phyloP scores from a whole-genome alignment of 2,329 filamentous ascomycete genomes.

The Penicillium sp. region DNA sequence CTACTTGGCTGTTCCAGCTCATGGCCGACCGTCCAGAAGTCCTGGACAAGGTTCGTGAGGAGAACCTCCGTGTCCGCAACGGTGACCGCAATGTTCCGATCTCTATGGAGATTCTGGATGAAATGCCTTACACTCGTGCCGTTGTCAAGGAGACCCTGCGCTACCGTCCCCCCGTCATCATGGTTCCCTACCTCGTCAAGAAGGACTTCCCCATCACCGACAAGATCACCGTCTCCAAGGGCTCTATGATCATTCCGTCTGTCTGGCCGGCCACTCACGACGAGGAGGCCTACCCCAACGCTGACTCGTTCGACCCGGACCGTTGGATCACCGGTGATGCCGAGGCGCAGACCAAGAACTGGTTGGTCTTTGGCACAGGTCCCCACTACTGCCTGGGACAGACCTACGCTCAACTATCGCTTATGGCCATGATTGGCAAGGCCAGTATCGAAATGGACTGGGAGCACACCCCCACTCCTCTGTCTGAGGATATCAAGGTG shows the following conservation, averaged over 20 bases:
- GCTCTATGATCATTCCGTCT: slow-evolving; percentile 91
- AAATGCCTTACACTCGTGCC: slow-evolving; percentile 84
- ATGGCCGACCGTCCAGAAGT: slow-evolving; percentile 92
- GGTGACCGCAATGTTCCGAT: slow-evolving; percentile 71
- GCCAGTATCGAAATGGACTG: slow-evolving; percentile 84
- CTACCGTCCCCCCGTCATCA: slow-evolving; percentile 93
- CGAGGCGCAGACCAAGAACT: slow-evolving; percentile 92
- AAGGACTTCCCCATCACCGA: slow-evolving; percentile 90
- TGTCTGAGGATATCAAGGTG: slow-evolving; percentile 93
- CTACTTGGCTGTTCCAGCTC: slow-evolving; percentile 93
- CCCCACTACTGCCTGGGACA: slow-evolving; percentile 97
- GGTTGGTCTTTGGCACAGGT: slow-evolving; percentile 90
- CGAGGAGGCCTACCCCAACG: slow-evolving; percentile 85
- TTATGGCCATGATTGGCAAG: slow-evolving; percentile 88
- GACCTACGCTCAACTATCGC: slow-evolving; percentile 83
- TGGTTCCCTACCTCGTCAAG: slow-evolving; percentile 95
- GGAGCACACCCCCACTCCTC: slow-evolving; percentile 80
- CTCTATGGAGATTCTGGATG: slow-evolving; percentile 83
- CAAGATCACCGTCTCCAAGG: slow-evolving; percentile 88
- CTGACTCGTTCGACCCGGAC: slow-evolving; percentile 86
- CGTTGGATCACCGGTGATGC: slow-evolving; percentile 89
- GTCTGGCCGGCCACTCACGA: slow-evolving; percentile 90
- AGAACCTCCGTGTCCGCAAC: slow-evolving; percentile 76
- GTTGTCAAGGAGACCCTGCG: slow-evolving; percentile 89
- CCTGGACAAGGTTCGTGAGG: slow-evolving; percentile 84